Evolutionary conservation across 345 rosid genomes (phyloP).

Genomic region (Corchorus capsularis): DNA sequence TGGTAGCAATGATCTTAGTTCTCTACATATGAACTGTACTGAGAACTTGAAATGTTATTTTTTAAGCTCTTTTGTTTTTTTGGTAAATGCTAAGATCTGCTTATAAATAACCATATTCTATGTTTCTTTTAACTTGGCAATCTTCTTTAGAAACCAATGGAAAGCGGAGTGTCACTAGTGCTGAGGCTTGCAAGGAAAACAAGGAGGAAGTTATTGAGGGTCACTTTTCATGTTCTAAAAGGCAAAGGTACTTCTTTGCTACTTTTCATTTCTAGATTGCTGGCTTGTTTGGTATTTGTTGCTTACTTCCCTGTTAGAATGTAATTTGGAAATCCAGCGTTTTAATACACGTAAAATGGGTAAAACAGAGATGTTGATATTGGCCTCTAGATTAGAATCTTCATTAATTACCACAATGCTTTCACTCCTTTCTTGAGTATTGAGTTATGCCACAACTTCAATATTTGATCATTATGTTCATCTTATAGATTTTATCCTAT

Average conservation of each 20-base stretch:
- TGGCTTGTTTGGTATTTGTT: neutral
- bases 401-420: no score
- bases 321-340: neutral
- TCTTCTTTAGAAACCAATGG: slow-evolving; percentile 11
- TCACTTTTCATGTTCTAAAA: slow-evolving; percentile 10
- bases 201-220: slow-evolving; percentile 5
- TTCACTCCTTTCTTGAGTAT: neutral
- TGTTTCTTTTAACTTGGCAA: neutral
- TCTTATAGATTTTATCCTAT: no score
- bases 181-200: slow-evolving; percentile 10
- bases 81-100: neutral
- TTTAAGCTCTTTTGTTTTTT: no score
- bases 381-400: neutral
- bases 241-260: slow-evolving; percentile 16
- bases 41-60: neutral
- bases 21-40: neutral
- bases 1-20: neutral
- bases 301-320: neutral
- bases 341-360: neutral
- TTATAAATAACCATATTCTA: neutral
- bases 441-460: neutral
- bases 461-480: no score
- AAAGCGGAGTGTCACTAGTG: neutral
- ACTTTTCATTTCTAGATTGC: neutral
- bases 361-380: neutral